phyloP scores from a whole-genome alignment of 306 rosid genomes.

The Sphenostylis stenocarpa region DNA sequence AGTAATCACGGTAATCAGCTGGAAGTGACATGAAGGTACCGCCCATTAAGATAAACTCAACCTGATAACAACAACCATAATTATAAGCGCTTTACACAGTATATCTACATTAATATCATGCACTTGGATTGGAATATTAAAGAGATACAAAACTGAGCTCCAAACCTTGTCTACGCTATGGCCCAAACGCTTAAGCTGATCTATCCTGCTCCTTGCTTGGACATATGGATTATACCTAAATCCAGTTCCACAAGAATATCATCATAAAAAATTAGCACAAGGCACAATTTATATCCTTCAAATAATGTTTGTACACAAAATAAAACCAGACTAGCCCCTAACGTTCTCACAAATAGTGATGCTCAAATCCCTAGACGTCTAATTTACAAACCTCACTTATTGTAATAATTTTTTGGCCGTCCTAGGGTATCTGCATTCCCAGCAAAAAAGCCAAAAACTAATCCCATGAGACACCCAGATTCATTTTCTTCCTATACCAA shows the following conservation, averaged over 20 bases:
- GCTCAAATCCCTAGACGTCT: neutral
- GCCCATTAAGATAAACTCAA: conserved; percentile 96
- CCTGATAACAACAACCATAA: conserved; percentile 58
- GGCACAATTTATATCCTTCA: neutral
- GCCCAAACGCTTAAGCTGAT: conserved; percentile 98
- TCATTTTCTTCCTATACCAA: neutral
- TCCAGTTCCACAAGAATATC: conserved; percentile 26
- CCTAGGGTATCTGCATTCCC: neutral
- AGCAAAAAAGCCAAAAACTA: neutral
- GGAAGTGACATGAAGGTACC: conserved; percentile 98
- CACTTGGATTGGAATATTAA: neutral
- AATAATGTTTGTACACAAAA: neutral
- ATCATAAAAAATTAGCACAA: neutral
- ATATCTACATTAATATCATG: neutral
- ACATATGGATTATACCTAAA: conserved; percentile 96
- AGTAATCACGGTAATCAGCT: conserved; percentile 89
- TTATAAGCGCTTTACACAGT: neutral
- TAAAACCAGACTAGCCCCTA: neutral
- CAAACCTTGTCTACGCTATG: conserved; percentile 96
- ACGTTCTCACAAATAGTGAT: neutral
- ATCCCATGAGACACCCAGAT: neutral
- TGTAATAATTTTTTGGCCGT: neutral
- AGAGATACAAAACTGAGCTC: neutral
- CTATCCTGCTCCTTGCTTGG: conserved; percentile 95
- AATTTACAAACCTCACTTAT: neutral